Evolutionary conservation across 768 basidiomycete species (phyloP), one percentile per base, ranked within the genome.

Genomic region (Russula emetica): DNA sequence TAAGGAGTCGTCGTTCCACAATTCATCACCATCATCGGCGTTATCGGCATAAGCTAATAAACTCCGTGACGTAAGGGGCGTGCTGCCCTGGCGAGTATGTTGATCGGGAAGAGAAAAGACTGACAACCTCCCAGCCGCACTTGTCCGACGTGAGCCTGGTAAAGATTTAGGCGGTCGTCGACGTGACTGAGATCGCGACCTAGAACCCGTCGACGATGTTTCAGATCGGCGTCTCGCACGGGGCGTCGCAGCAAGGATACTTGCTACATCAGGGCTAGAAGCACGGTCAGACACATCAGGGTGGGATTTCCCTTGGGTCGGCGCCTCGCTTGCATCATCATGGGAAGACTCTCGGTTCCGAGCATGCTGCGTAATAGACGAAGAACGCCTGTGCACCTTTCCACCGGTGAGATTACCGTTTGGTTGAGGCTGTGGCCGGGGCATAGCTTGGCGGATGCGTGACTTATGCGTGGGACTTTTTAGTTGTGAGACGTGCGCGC

Each of bases 211-310:
- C 2, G 71, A 66, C 10, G 66, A 67, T 16, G 68, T 58, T 36
- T 67, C 61, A 3, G 72, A 72, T 26, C 55, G 67, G 16, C 73
- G 72, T 10, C 71, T 69, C 13, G 74, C 70, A 13, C 72, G 70
- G 6, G 75, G 75, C 8, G 76, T 76, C 6, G 66, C 53, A 6
- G 75, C 72, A 22, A 76, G 69, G 56, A 74, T 72, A 2, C 66
- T 63, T 9, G 62, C 54, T 32, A 76, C 74, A 60, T 76, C 76
- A 0, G 76, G 76, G 55, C 74, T 75, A 44, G 67, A 65, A 20
- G 72, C 68, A 42, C 66, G 69, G 20, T 58, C 52, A 20, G 58
- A 45, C 34, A 20, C 50, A 40, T 26, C 44, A 8, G 58, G 54
- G 22, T 47, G 30, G 50, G 44, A 28, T 22, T 28, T 34, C n/a